These are phyloP conservation scores for Starmera stellimalicola DNA, from an alignment of 1,139 yeast genomes.

Conservation along the genomic window DNA sequence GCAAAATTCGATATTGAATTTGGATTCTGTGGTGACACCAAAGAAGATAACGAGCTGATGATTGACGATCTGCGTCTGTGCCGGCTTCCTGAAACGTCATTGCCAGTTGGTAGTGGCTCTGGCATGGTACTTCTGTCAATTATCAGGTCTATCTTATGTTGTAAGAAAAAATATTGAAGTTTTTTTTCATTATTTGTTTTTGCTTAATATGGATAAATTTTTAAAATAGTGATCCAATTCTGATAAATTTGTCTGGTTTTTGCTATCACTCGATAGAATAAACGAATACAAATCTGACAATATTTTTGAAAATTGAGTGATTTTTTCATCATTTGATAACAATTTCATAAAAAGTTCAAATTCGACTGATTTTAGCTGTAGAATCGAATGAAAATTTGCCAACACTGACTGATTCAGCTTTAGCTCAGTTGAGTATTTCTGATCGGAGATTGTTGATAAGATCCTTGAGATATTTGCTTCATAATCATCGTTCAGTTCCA, in stretches of 20 bases:
- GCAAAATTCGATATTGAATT: slow-evolving; percentile 18
- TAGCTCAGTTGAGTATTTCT: too few species aligned
- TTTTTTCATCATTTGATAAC: not conserved
- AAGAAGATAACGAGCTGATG: slow-evolving; percentile 17
- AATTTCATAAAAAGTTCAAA: not conserved
- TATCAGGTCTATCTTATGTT: too few species aligned
- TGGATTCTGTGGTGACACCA: slow-evolving; percentile 14
- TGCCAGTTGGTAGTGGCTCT: too few species aligned
- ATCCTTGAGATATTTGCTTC: slow-evolving; percentile 7
- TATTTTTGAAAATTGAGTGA: not conserved
- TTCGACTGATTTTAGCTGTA: not conserved
- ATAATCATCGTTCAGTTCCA: slow-evolving; percentile 8
- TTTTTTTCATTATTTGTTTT: too few species aligned
- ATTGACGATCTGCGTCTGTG: slow-evolving; percentile 9
- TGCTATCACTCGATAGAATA: not conserved
- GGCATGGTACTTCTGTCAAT: too few species aligned
- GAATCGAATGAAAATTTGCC: too few species aligned
- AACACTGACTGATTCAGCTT: too few species aligned
- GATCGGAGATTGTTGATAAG: too few species aligned
- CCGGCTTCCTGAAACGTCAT: too few species aligned
- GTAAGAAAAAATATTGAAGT: too few species aligned
- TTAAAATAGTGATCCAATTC: too few species aligned
- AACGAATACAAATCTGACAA: not conserved
- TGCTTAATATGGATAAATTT: too few species aligned
- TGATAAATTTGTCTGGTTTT: not conserved